Conservation (phyloP, 2,329 filamentous ascomycete species). For the Aspergillus tubingensis region DNA sequence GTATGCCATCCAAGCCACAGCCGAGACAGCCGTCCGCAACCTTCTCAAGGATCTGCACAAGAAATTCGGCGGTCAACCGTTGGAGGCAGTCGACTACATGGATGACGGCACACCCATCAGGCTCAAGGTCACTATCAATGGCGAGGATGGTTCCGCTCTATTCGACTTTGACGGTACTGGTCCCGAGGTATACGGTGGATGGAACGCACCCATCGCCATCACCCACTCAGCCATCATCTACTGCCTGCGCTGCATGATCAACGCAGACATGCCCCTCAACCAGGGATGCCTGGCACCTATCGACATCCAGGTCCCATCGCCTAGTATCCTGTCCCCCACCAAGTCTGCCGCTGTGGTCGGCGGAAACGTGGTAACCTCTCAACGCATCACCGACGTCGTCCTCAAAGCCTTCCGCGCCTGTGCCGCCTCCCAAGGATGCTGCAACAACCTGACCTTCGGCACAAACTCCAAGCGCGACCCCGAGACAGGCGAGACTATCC, state of each 20-base stretch:
- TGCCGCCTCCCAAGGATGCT: slow-evolving; percentile 76
- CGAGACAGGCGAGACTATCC: slow-evolving; percentile 57
- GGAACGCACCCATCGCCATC: slow-evolving; percentile 79
- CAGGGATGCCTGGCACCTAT: slow-evolving; percentile 81
- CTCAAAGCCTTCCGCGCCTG: slow-evolving; percentile 78
- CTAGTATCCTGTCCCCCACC: slow-evolving; percentile 72
- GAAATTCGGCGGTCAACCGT: slow-evolving; percentile 68
- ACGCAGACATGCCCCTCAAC: slow-evolving; percentile 80
- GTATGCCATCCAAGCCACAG: slow-evolving; percentile 78
- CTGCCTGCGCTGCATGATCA: slow-evolving; percentile 77
- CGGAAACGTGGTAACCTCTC: slow-evolving; percentile 76
- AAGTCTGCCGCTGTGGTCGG: slow-evolving; percentile 79
- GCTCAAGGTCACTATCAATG: slow-evolving; percentile 73
- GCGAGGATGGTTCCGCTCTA: slow-evolving; percentile 70
- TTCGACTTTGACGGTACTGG: slow-evolving; percentile 81
- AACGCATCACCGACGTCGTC: slow-evolving; percentile 81
- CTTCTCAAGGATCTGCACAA: slow-evolving; percentile 72
- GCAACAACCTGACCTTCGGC: slow-evolving; percentile 83
- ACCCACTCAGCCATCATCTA: slow-evolving; percentile 86
- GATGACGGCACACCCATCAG: slow-evolving; percentile 80
- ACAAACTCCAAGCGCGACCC: slow-evolving; percentile 67
- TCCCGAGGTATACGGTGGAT: slow-evolving; percentile 75
- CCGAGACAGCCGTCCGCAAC: slow-evolving; percentile 72
- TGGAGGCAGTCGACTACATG: slow-evolving; percentile 79
- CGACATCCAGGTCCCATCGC: slow-evolving; percentile 68